Base-by-base conservation (phyloP, 75 land plant genomes). In the Cryptomeria japonica region DNA sequence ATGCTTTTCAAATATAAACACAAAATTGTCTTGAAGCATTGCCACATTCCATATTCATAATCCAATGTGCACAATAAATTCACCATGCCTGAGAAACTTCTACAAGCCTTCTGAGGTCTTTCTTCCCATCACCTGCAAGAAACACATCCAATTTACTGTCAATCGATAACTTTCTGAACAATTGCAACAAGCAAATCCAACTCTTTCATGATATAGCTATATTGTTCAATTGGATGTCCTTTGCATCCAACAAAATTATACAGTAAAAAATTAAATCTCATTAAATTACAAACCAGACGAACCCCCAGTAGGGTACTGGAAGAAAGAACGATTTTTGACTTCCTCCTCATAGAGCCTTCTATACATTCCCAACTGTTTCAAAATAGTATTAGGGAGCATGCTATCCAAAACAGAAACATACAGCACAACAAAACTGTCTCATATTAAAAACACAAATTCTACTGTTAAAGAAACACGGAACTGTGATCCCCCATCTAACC, bases 311-410 rank as follows among this genome's bases (percentile, higher is more conserved):
- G 89, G 78, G 28, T 77, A 90, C 84, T 89, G 72, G 51, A 72
- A 58, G 37, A 91, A 73, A 53, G 87, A 42, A 84, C 85, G 94
- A 82, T 64, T 77, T 70, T 92, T 95, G 41, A 91, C 91, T 80
- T 93, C 99, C 68, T 97, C 99, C 89, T 98, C 99, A 93, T 97
- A 98, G 56, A 98, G 90, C 53, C 94, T 92, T 87, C 95, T 97
- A 87, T 98, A 98, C 99, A 98, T 98, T 19, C 95, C 93, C 89
- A 98, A 96, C 99, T 97, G 86, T 38, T 37, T 25, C 36, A 68
- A 84, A 36, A 87, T 1, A 79, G 15, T 42, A 84, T 47, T 87
- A 47, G 39, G 6, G 53, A 32, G n/a, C 49, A 44, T 82, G 49
- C n/a, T 41, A 82, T 46, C 84, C 46, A 53, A 79, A 36, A 77